Evolutionary conservation across 2,329 filamentous ascomycete species (phyloP).

Genomic region (Pseudopithomyces maydicus): DNA sequence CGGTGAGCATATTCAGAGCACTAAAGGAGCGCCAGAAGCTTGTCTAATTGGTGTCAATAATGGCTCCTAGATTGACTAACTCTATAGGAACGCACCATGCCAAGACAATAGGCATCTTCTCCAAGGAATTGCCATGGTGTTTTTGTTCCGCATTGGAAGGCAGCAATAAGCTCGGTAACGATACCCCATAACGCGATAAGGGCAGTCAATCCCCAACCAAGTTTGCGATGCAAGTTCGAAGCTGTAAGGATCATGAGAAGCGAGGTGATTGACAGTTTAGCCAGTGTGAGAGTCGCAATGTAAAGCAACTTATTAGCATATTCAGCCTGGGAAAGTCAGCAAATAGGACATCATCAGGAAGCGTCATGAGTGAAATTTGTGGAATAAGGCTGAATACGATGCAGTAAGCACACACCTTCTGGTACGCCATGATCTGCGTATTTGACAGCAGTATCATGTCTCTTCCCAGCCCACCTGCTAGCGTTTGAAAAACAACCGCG

Average conservation of each 20-base stretch:
- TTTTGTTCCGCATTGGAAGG: constrained; percentile 38
- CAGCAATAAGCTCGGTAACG: constrained; percentile 30
- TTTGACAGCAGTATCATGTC: constrained; percentile 24
- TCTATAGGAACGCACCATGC: constrained; percentile 25
- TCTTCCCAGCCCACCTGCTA: constrained; percentile 35
- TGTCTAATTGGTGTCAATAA: constrained; percentile 8
- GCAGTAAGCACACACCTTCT: constrained; percentile 29
- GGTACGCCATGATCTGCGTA: constrained; percentile 29
- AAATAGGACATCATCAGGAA: not conserved
- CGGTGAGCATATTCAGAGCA: constrained; percentile 40
- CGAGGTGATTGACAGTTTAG: constrained; percentile 43
- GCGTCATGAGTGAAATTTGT: constrained; percentile 2
- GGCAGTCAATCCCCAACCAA: constrained; percentile 30
- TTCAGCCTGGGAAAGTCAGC: constrained; percentile 29
- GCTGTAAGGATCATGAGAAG: constrained; percentile 41
- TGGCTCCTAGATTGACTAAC: no score
- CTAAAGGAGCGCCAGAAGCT: constrained; percentile 39
- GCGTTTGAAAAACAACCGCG: constrained; percentile 34
- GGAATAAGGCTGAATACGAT: constrained; percentile 2
- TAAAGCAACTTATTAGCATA: constrained; percentile 43
- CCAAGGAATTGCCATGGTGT: constrained; percentile 34
- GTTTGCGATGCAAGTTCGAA: constrained; percentile 32
- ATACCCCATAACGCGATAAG: constrained; percentile 40
- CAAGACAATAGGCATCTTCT: constrained; percentile 20
- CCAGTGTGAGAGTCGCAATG: constrained; percentile 39